Percentiles rank a stretch among this genome's conserved stretches.
Conservation (phyloP, 495 filamentous ascomycete genomes). For the Xylaria longipes region DNA sequence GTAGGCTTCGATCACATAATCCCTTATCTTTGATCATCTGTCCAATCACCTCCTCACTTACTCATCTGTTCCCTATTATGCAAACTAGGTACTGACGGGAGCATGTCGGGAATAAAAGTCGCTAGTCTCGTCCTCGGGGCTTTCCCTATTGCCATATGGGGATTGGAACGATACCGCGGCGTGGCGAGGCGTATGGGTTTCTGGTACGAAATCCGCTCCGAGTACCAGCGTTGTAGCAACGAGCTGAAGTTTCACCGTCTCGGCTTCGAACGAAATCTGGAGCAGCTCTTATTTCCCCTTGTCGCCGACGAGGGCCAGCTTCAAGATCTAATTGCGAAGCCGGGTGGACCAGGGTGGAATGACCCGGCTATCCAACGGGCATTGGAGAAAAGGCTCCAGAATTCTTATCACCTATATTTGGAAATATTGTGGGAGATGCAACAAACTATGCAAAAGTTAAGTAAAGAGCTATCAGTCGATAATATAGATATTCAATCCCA, state of each 20-base stretch:
- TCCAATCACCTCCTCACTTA: too few species aligned
- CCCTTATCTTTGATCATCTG: too few species aligned
- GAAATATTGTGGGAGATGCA: conserved; percentile 24
- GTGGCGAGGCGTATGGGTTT: not conserved
- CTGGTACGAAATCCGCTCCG: not conserved
- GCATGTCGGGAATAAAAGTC: conserved; percentile 44
- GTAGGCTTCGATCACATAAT: too few species aligned
- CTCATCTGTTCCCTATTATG: too few species aligned
- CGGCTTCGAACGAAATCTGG: not conserved
- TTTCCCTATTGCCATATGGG: conserved; percentile 32
- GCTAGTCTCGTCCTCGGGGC: conserved; percentile 41
- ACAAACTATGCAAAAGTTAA: conserved; percentile 9
- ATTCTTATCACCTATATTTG: conserved; percentile 31
- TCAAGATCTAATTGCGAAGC: conserved; percentile 14
- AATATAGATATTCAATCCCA: not conserved
- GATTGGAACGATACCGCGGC: not conserved
- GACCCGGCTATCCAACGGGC: not conserved
- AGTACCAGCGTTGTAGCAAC: not conserved
- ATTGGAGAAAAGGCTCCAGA: conserved; percentile 14
- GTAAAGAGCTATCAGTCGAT: not conserved
- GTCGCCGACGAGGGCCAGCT: conserved; percentile 16
- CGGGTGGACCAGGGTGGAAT: conserved; percentile 27
- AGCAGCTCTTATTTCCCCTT: not conserved
- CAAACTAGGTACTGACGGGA: too few species aligned
- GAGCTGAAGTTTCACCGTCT: not conserved